A percentile compares a stretch with the other conserved stretches of the same genome.
phyloP scores from a whole-genome alignment of 2,329 filamentous ascomycete genomes.

The Geoglossum cookeanum region DNA sequence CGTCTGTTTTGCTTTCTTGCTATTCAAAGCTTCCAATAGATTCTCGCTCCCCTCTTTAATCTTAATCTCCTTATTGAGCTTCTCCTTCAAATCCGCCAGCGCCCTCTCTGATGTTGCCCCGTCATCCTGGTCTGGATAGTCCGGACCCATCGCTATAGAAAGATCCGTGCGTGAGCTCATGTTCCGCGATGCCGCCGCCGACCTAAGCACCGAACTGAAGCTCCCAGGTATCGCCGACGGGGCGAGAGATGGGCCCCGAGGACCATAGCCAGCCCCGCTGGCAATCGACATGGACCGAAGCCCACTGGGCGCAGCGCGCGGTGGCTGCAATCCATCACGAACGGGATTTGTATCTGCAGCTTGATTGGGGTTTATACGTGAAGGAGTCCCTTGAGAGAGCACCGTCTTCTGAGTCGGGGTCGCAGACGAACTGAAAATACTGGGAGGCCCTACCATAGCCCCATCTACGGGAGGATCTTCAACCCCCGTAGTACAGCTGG shows the following conservation, averaged over 20 bases:
- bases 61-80: constrained; percentile 87
- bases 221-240: constrained; percentile 56
- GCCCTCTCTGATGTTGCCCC: constrained; percentile 46
- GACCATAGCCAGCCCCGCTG: constrained; percentile 41
- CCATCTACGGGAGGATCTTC: not conserved
- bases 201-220: constrained; percentile 76
- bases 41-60: constrained; percentile 98
- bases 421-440: not conserved
- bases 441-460: not conserved
- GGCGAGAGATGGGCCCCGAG: constrained; percentile 50
- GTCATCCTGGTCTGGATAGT: constrained; percentile 40
- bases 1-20: constrained; percentile 88
- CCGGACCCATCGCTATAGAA: constrained; percentile 27
- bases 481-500: not conserved
- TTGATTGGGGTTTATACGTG: constrained; percentile 21
- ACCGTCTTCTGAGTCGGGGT: constrained; percentile 1
- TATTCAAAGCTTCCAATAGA: constrained; percentile 81
- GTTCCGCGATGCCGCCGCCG: constrained; percentile 41
- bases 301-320: constrained; percentile 27
- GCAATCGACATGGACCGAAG: constrained; percentile 35
- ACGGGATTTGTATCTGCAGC: constrained; percentile 17
- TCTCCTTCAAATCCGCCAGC: constrained; percentile 58
- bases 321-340: constrained; percentile 24
- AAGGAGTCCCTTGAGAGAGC: not conserved
- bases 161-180: constrained; percentile 38